These are phyloP conservation scores for Acanthamoeba divionensis DNA, from an alignment of 208 protist genomes.

Conservation along the genomic window DNA sequence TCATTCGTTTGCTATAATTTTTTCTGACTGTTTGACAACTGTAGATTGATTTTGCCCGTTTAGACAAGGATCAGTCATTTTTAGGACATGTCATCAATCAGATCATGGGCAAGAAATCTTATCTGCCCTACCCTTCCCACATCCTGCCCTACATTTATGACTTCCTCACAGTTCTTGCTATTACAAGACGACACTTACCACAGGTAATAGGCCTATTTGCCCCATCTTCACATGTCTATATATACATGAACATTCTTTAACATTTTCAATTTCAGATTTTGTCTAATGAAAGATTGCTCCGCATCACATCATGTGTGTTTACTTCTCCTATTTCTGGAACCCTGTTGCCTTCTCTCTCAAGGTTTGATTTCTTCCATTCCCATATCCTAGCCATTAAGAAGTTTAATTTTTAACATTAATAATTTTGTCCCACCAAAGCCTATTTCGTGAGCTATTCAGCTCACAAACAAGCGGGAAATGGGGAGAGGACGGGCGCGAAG, in stretches of 20 bases:
- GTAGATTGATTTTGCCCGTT: slow-evolving; percentile 29
- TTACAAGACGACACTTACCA: background rate
- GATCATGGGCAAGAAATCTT: slow-evolving; percentile 42
- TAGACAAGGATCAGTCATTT: slow-evolving; percentile 47
- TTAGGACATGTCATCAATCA: slow-evolving; percentile 45
- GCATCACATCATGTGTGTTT: slow-evolving; percentile 24
- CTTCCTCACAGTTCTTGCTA: background rate
- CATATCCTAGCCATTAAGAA: background rate
- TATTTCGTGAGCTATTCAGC: slow-evolving; percentile 38
- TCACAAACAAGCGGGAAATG: slow-evolving; percentile 22
- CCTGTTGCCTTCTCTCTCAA: background rate
- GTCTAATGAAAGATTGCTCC: background rate
- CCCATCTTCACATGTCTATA: too few species aligned
- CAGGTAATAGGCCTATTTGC: too few species aligned
- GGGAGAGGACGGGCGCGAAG: background rate
- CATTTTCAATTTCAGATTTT: background rate
- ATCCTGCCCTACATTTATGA: slow-evolving; percentile 48
- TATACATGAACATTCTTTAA: too few species aligned
- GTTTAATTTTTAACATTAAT: background rate
- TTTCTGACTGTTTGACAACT: background rate
- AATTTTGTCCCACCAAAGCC: background rate
- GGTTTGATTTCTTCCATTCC: background rate
- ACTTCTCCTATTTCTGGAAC: slow-evolving; percentile 12
- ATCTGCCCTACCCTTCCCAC: slow-evolving; percentile 18
- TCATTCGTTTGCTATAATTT: background rate